Percentiles rank a stretch among this genome's conserved stretches.
phyloP scores from a whole-genome alignment of 23 red algal species.

The Pyropia haitanensis region DNA sequence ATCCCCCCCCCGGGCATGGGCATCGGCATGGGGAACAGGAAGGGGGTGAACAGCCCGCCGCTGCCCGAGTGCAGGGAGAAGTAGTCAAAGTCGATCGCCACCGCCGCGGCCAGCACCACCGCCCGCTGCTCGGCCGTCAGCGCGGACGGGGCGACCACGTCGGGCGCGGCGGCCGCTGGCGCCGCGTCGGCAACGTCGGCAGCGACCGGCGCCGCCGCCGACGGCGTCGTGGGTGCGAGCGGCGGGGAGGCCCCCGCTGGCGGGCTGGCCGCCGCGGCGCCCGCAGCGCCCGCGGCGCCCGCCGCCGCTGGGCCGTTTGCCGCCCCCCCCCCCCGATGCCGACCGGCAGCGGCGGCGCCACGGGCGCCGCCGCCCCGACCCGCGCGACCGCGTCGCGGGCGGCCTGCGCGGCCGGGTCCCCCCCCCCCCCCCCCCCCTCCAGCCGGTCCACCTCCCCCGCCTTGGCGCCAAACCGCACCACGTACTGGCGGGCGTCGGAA shows the following conservation, averaged over 20 bases:
- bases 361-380: slow-evolving; percentile 24
- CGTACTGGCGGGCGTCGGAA: slow-evolving; percentile 94
- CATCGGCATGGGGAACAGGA: slow-evolving; percentile 27
- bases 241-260: no score
- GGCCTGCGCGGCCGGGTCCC: slow-evolving; percentile 30
- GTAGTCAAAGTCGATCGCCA: slow-evolving; percentile 97
- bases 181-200: not conserved
- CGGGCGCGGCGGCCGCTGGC: not conserved
- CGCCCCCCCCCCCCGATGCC: slow-evolving; percentile 13
- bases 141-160: not conserved
- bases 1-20: slow-evolving; percentile 12
- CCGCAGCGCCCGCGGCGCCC: no score
- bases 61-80: slow-evolving; percentile 83
- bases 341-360: slow-evolving; percentile 9
- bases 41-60: slow-evolving; percentile 18
- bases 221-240: not conserved
- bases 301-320: not conserved
- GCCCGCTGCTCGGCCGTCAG: slow-evolving; percentile 47
- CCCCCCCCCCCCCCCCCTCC: slow-evolving; percentile 14
- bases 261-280: no score
- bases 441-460: slow-evolving; percentile 19
- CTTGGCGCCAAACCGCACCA: slow-evolving; percentile 63
- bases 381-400: slow-evolving; percentile 19
- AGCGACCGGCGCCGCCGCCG: not conserved
- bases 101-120: slow-evolving; percentile 61